Conservation (phyloP, 202 grass and related monocot species). For the Panicum hallii region DNA sequence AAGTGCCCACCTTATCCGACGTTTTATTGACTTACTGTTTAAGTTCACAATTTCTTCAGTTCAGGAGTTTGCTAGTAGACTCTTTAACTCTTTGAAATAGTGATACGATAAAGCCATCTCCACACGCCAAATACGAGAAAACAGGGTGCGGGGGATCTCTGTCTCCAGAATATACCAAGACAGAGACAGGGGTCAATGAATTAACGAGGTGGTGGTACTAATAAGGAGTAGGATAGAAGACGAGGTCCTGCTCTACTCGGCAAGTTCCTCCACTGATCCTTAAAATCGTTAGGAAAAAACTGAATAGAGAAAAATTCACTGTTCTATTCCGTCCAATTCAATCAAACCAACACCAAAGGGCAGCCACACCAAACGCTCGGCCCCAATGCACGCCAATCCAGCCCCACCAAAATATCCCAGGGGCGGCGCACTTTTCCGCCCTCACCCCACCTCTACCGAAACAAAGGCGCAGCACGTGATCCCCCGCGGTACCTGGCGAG, state of each 20-base stretch:
- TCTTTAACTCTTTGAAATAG: conserved; percentile 6
- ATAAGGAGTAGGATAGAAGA: neutral
- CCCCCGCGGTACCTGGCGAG: conserved; percentile 67
- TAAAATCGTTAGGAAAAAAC: neutral
- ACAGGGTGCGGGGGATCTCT: neutral
- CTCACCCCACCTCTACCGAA: neutral
- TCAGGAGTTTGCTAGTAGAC: conserved; percentile 4
- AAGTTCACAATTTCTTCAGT: conserved; percentile 11
- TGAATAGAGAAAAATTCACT: neutral
- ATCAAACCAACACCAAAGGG: neutral
- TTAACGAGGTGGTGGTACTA: conserved; percentile 15
- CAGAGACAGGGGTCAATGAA: conserved; percentile 36
- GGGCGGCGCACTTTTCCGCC: conserved; percentile 3
- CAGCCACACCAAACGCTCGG: conserved; percentile 17
- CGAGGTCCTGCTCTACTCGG: neutral
- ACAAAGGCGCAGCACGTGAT: neutral
- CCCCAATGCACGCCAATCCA: conserved; percentile 42
- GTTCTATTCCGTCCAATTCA: conserved; percentile 25
- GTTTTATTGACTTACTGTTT: conserved; percentile 4
- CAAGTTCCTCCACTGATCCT: neutral
- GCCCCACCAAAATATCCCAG: conserved; percentile 5
- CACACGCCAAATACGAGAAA: neutral
- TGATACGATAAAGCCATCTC: neutral
- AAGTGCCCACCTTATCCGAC: conserved; percentile 12
- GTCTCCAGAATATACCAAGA: conserved; percentile 35